Evolutionary conservation across 1,284 basidiomycete species (phyloP).

Genomic region (Tilletia caries): DNA sequence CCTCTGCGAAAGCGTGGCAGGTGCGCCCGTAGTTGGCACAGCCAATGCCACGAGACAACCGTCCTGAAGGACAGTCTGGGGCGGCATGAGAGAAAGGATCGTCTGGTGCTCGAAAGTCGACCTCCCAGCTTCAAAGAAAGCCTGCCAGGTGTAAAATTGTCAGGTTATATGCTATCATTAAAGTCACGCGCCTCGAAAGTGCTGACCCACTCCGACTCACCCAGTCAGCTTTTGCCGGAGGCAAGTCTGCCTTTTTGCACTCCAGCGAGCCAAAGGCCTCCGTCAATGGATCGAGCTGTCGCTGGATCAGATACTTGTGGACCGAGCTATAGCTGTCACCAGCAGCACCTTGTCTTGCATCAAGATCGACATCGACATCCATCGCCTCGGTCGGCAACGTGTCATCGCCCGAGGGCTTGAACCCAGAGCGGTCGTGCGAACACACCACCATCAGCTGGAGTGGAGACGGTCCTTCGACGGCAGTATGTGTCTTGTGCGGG

Average conservation of each 20-base stretch:
- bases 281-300: slow-evolving; percentile 4
- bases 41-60: background rate
- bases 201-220: background rate
- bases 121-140: background rate
- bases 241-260: slow-evolving; percentile 12
- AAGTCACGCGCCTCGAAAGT: too few relatives aligned
- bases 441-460: background rate
- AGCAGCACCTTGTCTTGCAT: background rate
- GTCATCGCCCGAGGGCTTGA: too few relatives aligned
- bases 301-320: background rate
- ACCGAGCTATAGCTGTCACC: background rate
- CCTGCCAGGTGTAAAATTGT: background rate
- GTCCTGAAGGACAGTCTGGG: background rate
- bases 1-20: background rate
- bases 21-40: too few relatives aligned
- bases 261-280: slow-evolving; percentile 8
- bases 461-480: background rate
- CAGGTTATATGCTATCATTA: too few relatives aligned
- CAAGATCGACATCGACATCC: slow-evolving; percentile 1
- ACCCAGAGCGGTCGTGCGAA: background rate
- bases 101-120: background rate
- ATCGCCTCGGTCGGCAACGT: background rate
- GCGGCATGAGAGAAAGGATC: background rate
- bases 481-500: background rate
- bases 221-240: slow-evolving; percentile 9